Evolutionary conservation across 106 monocot species (phyloP), one percentile per base, ranked within the genome.

Genomic region (Cymbidium sinense): DNA sequence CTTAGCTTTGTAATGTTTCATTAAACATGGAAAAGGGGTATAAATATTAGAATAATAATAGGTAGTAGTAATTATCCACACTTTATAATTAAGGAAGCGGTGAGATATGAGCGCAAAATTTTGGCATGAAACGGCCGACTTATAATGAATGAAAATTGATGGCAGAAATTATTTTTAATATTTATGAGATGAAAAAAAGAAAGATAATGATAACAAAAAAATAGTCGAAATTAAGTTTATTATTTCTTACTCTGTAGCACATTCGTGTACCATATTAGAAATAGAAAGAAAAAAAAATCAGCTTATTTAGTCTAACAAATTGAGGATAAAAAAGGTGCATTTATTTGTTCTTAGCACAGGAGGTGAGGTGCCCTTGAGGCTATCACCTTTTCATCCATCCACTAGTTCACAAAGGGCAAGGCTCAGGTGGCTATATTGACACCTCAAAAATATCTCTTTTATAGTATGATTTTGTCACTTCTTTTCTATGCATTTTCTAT

Each of bases 371-470:
- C n/a, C n/a, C n/a, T n/a, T n/a, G n/a, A n/a, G n/a, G n/a, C n/a
- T n/a, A n/a, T n/a, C n/a, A 62, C 7, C 23, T 62, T 62, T 62
- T 62, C 27, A 62, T 62, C 25, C 27, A 27, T 25, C 25, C n/a
- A 27, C 11, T 62, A 11, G 61, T 62, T 62, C 23, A 62, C 25
- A 62, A 62, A 62, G 5, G n/a, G 0, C 23, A 62, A 62, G 61
- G 61, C 61, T 62, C 27, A 7, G 9, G 47, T 47, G 47, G 27
- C 23, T 62, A 7, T 25, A 6, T 5, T 7, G n/a, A 27, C 61
- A 62, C 23, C 61, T 62, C n/a, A 62, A 62, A n/a, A n/a, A n/a
- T 62, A 62, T 62, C 25, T 23, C n/a, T 62, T 67, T 67, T 31
- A 33, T 67, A 18, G 67, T 15, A 17, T 33, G 67, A 31, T 33